These are phyloP conservation scores for Arthroderma sp. DNA, from an alignment of 2,329 filamentous ascomycete species.

Conservation along the genomic window DNA sequence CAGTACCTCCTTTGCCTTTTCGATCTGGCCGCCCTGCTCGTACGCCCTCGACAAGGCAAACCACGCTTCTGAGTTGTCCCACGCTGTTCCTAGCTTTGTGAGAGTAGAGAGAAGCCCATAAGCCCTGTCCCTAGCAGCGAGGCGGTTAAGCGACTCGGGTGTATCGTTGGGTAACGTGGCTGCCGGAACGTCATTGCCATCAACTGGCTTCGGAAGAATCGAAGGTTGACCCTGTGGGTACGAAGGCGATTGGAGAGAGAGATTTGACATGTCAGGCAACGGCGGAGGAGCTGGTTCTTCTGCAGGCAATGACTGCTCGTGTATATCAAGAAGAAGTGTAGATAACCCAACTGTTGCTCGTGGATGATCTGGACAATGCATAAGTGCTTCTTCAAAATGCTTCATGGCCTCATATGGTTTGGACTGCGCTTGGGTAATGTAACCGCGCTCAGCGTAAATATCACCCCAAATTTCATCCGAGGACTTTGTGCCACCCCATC, in stretches of 20 bases:
- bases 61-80: constrained; percentile 93
- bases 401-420: constrained; percentile 57
- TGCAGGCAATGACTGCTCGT: constrained; percentile 41
- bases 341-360: constrained; percentile 70
- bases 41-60: constrained; percentile 75
- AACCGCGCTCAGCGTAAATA: constrained; percentile 64
- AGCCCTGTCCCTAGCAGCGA: constrained; percentile 83
- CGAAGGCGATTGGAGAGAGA: constrained; percentile 15
- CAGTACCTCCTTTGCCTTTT: constrained; percentile 81
- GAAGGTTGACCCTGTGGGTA: constrained; percentile 8
- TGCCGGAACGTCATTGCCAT: neutral
- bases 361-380: constrained; percentile 67
- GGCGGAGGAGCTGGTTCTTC: constrained; percentile 24
- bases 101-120: constrained; percentile 70
- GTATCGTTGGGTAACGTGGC: constrained; percentile 32
- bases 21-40: constrained; percentile 70
- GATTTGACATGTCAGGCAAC: constrained; percentile 19
- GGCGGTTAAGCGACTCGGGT: constrained; percentile 61
- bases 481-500: constrained; percentile 71
- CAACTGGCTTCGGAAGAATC: neutral
- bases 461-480: constrained; percentile 78
- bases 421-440: constrained; percentile 51
- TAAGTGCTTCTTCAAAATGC: constrained; percentile 71
- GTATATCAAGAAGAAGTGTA: constrained; percentile 76
- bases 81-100: constrained; percentile 74